These are phyloP conservation scores for Lentinula novae-zelandiae DNA, from an alignment of 1,284 basidiomycete species.

Conservation along the genomic window DNA sequence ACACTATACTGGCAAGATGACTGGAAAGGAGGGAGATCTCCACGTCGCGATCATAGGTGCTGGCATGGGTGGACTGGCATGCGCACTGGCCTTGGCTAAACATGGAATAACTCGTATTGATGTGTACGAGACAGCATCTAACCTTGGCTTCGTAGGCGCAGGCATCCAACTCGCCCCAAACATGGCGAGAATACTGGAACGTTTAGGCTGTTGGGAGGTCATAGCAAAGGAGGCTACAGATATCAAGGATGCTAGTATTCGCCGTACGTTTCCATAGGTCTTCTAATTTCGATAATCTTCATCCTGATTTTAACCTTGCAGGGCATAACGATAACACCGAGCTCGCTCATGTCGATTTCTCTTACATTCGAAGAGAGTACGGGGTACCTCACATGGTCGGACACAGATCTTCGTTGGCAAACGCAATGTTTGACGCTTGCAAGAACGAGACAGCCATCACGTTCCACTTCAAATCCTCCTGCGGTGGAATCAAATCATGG, in stretches of 20 bases:
- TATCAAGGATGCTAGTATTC: constrained; percentile 11
- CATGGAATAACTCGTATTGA: constrained; percentile 13
- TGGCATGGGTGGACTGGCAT: constrained; percentile 15
- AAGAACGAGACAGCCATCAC: constrained; percentile 9
- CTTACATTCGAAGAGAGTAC: constrained; percentile 10
- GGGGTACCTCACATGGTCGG: constrained; percentile 20
- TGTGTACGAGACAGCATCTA: constrained; percentile 14
- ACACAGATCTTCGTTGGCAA: constrained; percentile 15
- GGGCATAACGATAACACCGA: constrained; percentile 12
- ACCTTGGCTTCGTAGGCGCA: constrained; percentile 18
- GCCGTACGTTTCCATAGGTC: not conserved
- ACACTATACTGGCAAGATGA: not conserved
- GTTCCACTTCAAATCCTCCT: constrained; percentile 15
- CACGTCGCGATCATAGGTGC: not conserved
- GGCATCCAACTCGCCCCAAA: constrained; percentile 17
- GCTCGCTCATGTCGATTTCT: constrained; percentile 11
- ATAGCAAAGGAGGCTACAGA: constrained; percentile 15
- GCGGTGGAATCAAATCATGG: constrained; percentile 15
- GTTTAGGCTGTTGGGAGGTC: constrained; percentile 13
- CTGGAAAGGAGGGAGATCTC: not conserved
- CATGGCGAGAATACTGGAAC: constrained; percentile 12
- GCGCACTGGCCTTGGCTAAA: constrained; percentile 13
- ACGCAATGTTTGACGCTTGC: constrained; percentile 17
- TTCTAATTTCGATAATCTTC: too few species aligned
- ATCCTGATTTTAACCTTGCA: not conserved